phyloP scores from a whole-genome alignment of 176 grass and related monocot species.

The Carex parvula region DNA sequence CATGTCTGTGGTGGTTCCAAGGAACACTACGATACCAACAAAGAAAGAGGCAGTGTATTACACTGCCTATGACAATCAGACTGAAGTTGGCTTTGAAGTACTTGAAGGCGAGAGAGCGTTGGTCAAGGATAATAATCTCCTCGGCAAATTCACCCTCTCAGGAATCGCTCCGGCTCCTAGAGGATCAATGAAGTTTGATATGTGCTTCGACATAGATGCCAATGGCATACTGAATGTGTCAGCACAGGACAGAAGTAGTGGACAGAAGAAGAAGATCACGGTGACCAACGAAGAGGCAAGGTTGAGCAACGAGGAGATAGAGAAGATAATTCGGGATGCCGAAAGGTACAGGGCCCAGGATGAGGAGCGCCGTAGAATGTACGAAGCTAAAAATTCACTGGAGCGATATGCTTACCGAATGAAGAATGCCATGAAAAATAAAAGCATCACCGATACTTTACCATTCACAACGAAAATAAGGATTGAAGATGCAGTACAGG shows the following conservation, averaged over 20 bases:
- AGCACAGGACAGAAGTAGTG: not conserved
- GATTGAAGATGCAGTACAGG: not conserved
- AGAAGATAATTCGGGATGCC: conserved; percentile 2
- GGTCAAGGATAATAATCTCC: conserved; percentile 16
- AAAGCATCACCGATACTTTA: too few species aligned
- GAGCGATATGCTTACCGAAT: not conserved
- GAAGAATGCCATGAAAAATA: not conserved
- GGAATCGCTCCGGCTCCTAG: not conserved
- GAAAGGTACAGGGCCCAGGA: conserved; percentile 6
- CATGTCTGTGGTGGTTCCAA: conserved; percentile 19
- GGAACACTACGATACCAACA: conserved; percentile 9
- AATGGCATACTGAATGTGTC: conserved; percentile 23
- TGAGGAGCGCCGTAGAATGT: not conserved
- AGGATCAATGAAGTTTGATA: not conserved
- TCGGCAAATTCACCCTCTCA: conserved; percentile 12
- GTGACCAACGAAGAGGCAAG: not conserved
- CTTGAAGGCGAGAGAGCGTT: conserved; percentile 20
- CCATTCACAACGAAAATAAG: not conserved
- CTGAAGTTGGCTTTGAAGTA: not conserved
- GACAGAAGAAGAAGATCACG: not conserved
- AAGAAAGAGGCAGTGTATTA: not conserved
- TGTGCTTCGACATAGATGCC: conserved; percentile 24
- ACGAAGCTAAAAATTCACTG: not conserved
- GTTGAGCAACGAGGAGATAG: not conserved
- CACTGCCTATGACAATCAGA: not conserved